phyloP scores from a whole-genome alignment of 768 basidiomycete species.

The Leccinellum luteum region DNA sequence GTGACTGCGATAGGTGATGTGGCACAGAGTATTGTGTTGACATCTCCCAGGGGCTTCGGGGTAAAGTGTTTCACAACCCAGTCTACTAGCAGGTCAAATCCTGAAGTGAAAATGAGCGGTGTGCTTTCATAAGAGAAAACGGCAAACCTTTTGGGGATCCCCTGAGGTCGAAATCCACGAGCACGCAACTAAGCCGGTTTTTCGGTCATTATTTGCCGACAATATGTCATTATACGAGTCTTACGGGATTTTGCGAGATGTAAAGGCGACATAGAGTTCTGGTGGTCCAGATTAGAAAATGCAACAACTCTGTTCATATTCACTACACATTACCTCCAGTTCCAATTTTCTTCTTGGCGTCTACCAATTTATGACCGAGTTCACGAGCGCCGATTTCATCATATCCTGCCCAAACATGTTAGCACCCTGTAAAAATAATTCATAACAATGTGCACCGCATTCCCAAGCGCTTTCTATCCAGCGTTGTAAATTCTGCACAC shows the following conservation, averaged over 20 bases:
- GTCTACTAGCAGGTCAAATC: constrained; percentile 49
- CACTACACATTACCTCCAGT: constrained; percentile 55
- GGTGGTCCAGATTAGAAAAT: constrained; percentile 1
- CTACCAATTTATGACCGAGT: constrained; percentile 49
- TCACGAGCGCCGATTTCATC: constrained; percentile 67
- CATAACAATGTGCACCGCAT: constrained; percentile 40
- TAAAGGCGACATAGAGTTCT: constrained; percentile 82
- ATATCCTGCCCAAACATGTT: constrained; percentile 46
- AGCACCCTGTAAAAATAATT: neutral
- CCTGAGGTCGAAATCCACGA: constrained; percentile 63
- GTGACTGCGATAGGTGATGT: constrained; percentile 55
- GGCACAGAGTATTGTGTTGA: constrained; percentile 52
- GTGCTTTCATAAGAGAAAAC: neutral
- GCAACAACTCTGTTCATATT: neutral
- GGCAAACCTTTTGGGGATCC: constrained; percentile 43
- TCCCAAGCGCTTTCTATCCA: constrained; percentile 86
- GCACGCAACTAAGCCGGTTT: constrained; percentile 42
- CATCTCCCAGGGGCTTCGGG: constrained; percentile 33
- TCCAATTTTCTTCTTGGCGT: constrained; percentile 76
- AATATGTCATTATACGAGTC: constrained; percentile 23
- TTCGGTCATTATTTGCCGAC: neutral
- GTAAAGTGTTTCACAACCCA: constrained; percentile 81
- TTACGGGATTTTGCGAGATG: constrained; percentile 79
- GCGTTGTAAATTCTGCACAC: constrained; percentile 69
- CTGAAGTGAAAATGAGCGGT: constrained; percentile 22